Base-by-base conservation (phyloP, 2,329 filamentous ascomycete species). In the Lizonia empirigonia region DNA sequence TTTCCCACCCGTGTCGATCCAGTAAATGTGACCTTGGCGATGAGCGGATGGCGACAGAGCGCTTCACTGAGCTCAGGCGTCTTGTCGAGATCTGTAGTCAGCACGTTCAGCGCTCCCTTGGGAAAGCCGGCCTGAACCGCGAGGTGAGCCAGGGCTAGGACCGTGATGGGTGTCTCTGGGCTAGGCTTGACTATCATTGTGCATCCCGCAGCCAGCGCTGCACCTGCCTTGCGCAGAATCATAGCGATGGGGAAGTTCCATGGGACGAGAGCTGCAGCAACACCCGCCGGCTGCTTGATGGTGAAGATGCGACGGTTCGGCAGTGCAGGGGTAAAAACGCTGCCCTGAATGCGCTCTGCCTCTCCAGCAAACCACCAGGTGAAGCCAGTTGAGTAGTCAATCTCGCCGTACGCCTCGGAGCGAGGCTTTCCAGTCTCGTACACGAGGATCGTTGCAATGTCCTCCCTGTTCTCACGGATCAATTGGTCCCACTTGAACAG, bases 241-340 rank as follows among this genome's bases (percentile, higher is more conserved):
- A 90, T 80, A 13, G 85, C 85, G 41, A 87, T 78, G 0, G 85
- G 85, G 58, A 88, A 89, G 62, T 90, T 88, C 87, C 87, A 90
- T 4, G 87, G 87, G 1, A 89, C 86, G 13, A 90, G 74, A 0
- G 86, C 87, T 0, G 81, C 86, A 0, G 82, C 79, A 9, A 89
- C 85, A 47, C 87, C 87, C 51, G 89, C 80, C 0, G 87, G 87
- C 70, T 90, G 87, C 76, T 92, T 92, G 60, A 91, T 81, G 0
- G 86, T 88, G 54, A 92, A 82, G 2, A 86, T 79, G 10, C 88
- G 79, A 5, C 88, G 77, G 24, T 84, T 83, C 0, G 88, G 83
- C 0, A 82, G 74, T 0, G 87, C 77, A 0, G 85, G 80, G 0
- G 79, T 77, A 36, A 83, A 81, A 4, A 87, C 79, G 0, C 80